These are phyloP conservation scores for Aspergillus puulaauensis DNA, from an alignment of 2,329 filamentous ascomycete species.

Conservation along the genomic window DNA sequence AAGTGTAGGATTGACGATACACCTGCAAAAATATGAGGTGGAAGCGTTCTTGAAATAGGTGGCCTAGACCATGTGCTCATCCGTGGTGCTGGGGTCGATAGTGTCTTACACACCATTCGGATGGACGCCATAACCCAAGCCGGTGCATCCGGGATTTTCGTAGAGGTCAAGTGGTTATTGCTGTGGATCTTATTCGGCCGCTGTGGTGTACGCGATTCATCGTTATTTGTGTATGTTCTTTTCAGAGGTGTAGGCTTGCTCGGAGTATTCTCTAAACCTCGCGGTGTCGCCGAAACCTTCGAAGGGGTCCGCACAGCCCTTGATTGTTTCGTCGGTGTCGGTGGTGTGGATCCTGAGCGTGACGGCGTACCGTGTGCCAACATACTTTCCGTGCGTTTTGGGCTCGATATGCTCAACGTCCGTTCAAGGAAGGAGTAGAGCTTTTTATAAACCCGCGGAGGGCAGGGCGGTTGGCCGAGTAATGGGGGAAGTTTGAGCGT, in stretches of 20 bases:
- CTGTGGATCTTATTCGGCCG: slow-evolving; percentile 14
- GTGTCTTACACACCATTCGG: slow-evolving; percentile 62
- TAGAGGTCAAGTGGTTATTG: slow-evolving; percentile 24
- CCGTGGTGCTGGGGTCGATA: slow-evolving; percentile 53
- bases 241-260: slow-evolving; percentile 43
- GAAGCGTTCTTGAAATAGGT: slow-evolving; percentile 51
- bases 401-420: slow-evolving; percentile 52
- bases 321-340: slow-evolving; percentile 37
- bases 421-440: slow-evolving; percentile 78
- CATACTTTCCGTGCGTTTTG: slow-evolving; percentile 36
- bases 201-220: slow-evolving; percentile 22
- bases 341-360: slow-evolving; percentile 32
- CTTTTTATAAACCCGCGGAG: slow-evolving; percentile 78
- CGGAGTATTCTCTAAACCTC: slow-evolving; percentile 40
- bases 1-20: slow-evolving; percentile 60
- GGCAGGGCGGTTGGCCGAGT: slow-evolving; percentile 72
- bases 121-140: slow-evolving; percentile 70
- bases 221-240: slow-evolving; percentile 29
- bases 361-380: slow-evolving; percentile 33
- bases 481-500: slow-evolving; percentile 74
- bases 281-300: slow-evolving; percentile 28
- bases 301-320: slow-evolving; percentile 26
- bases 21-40: slow-evolving; percentile 73
- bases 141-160: slow-evolving; percentile 46
- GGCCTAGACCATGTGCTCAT: slow-evolving; percentile 38